Percentiles rank a stretch among this genome's conserved stretches.
These are phyloP conservation scores for Penicillium egyptiacum DNA, from an alignment of 495 filamentous ascomycete species.

Conservation along the genomic window DNA sequence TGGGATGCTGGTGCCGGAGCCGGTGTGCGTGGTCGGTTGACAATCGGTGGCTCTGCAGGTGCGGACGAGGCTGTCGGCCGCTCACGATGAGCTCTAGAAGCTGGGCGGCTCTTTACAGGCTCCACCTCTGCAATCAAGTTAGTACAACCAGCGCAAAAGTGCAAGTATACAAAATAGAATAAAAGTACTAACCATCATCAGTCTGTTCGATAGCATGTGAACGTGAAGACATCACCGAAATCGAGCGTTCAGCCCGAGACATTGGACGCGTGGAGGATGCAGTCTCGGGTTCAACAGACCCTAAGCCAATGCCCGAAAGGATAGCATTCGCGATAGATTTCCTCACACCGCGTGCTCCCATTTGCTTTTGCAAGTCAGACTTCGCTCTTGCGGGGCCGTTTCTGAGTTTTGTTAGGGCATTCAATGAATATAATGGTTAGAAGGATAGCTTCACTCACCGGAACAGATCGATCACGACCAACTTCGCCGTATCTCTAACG, in stretches of 20 bases:
- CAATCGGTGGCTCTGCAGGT: constrained; percentile 16
- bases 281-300: constrained; percentile 27
- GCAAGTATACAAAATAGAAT: background rate
- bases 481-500: constrained; percentile 81
- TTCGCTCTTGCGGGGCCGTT: constrained; percentile 81
- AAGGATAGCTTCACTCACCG: constrained; percentile 49
- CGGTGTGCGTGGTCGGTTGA: constrained; percentile 23
- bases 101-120: constrained; percentile 18
- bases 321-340: constrained; percentile 81
- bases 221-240: constrained; percentile 31
- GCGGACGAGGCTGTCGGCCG: constrained; percentile 20
- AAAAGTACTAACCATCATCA: constrained; percentile 29
- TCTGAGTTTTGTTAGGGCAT: constrained; percentile 37
- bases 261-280: constrained; percentile 35
- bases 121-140: constrained; percentile 17
- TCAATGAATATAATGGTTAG: constrained; percentile 9
- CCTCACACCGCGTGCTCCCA: constrained; percentile 75
- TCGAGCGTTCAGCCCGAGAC: constrained; percentile 45
- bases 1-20: constrained; percentile 14
- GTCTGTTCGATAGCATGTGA: constrained; percentile 26
- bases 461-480: constrained; percentile 81
- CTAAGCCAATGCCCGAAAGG: constrained; percentile 65
- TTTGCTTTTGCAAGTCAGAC: constrained; percentile 78
- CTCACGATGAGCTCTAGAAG: constrained; percentile 25
- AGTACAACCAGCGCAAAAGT: background rate